Percentiles rank a stretch among this genome's conserved stretches.
These are phyloP conservation scores for Myriangium duriaei DNA, from an alignment of 2,329 filamentous ascomycete species.

Conservation along the genomic window DNA sequence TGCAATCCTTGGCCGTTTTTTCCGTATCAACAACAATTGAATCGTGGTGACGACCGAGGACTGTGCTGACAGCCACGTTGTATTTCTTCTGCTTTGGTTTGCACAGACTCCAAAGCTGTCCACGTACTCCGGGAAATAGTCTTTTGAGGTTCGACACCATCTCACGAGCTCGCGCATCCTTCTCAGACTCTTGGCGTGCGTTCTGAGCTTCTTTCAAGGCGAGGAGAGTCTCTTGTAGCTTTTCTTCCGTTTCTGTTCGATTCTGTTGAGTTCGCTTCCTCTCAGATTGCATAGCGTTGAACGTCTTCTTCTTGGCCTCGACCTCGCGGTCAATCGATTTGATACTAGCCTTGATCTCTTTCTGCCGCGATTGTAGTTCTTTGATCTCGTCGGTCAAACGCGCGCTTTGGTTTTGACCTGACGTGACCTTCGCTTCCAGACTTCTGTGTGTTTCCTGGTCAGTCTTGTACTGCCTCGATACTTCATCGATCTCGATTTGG, in stretches of 20 bases:
- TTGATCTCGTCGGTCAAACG: constrained; percentile 61
- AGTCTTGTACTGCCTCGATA: constrained; percentile 79
- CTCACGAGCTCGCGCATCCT: constrained; percentile 67
- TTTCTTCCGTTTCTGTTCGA: constrained; percentile 81
- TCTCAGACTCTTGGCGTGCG: constrained; percentile 72
- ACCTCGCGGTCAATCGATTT: constrained; percentile 66
- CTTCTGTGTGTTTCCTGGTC: constrained; percentile 86
- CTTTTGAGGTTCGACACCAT: constrained; percentile 77
- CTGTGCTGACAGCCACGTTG: constrained; percentile 82
- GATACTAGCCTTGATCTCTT: constrained; percentile 47
- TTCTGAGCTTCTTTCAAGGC: constrained; percentile 79
- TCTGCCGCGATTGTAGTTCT: constrained; percentile 56
- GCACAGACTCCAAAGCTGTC: constrained; percentile 80
- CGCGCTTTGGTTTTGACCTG: constrained; percentile 57
- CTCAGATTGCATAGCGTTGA: constrained; percentile 74
- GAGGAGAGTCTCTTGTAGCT: constrained; percentile 66
- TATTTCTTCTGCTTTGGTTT: constrained; percentile 96
- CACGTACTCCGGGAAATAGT: constrained; percentile 82
- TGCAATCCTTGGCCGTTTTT: constrained; percentile 86
- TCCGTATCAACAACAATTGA: constrained; percentile 91
- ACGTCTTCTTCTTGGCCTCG: constrained; percentile 77
- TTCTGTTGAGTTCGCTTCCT: constrained; percentile 68
- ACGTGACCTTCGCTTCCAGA: constrained; percentile 77
- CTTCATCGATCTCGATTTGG: constrained; percentile 70
- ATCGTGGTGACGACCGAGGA: constrained; percentile 86